Evolutionary conservation across 805 yeast genomes (phyloP).

Genomic region (Suhomyces xylopsoci): DNA sequence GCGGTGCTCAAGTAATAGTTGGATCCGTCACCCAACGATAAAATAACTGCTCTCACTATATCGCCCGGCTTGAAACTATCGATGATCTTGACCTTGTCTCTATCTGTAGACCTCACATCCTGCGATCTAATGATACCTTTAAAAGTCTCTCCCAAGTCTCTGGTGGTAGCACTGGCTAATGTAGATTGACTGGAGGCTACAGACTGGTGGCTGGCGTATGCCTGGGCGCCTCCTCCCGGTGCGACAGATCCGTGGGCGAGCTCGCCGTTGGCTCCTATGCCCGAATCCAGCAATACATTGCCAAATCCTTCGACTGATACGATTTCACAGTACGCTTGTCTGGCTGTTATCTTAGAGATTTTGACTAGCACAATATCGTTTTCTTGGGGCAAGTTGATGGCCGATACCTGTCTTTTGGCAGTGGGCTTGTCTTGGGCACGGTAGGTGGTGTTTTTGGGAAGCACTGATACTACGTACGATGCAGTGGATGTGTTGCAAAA

Average conservation of each 20-base stretch:
- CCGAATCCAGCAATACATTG: slow-evolving; percentile 56
- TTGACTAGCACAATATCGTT: slow-evolving; percentile 78
- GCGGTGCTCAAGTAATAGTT: slow-evolving; percentile 90
- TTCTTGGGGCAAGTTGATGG: slow-evolving; percentile 68
- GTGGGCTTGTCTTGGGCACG: slow-evolving; percentile 21
- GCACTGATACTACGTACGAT: slow-evolving; percentile 29
- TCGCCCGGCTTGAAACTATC: slow-evolving; percentile 91
- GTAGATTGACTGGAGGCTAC: slow-evolving; percentile 43
- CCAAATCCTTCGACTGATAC: slow-evolving; percentile 60
- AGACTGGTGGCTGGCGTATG: slow-evolving; percentile 30
- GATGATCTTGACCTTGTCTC: slow-evolving; percentile 78
- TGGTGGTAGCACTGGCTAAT: slow-evolving; percentile 36
- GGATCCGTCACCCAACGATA: slow-evolving; percentile 91
- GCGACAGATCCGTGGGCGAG: slow-evolving; percentile 37
- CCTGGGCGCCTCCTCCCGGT: slow-evolving; percentile 55
- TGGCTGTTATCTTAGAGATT: slow-evolving; percentile 61
- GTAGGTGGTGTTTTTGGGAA: slow-evolving; percentile 26
- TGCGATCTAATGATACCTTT: slow-evolving; percentile 83
- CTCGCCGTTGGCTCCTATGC: slow-evolving; percentile 57
- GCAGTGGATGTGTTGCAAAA: slow-evolving; percentile 4
- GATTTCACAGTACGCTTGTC: slow-evolving; percentile 79
- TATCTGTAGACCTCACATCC: slow-evolving; percentile 86
- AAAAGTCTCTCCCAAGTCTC: slow-evolving; percentile 83
- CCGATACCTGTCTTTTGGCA: slow-evolving; percentile 7
- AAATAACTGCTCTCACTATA: slow-evolving; percentile 75